phyloP scores from a whole-genome alignment of 257 asterid genomes.

The Nicotiana undulata region DNA sequence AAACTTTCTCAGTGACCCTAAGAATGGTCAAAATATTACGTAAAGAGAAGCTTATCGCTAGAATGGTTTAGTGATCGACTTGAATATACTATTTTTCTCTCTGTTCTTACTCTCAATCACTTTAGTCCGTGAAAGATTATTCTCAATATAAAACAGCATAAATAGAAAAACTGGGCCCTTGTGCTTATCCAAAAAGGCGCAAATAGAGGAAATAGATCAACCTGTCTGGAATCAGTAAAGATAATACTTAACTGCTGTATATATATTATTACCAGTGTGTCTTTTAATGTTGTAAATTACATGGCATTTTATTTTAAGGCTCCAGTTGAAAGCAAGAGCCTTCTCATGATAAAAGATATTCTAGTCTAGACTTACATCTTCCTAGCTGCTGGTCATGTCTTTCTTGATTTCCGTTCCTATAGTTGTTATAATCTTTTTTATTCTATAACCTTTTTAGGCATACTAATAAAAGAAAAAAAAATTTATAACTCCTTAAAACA shows the following conservation, averaged over 20 bases:
- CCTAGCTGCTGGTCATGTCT: not conserved
- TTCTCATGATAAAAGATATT: not conserved
- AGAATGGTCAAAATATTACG: not conserved
- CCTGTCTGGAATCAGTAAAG: not conserved
- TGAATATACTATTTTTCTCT: not conserved
- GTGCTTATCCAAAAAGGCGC: not conserved
- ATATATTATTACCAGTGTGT: not conserved
- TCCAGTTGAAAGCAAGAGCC: not conserved
- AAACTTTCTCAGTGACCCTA: no score
- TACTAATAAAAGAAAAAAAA: not conserved
- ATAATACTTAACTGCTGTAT: not conserved
- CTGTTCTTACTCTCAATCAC: not conserved
- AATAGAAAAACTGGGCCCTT: not conserved
- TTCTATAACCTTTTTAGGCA: not conserved
- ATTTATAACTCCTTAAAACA: not conserved
- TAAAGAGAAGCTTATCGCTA: not conserved
- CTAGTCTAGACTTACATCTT: not conserved
- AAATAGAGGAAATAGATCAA: not conserved
- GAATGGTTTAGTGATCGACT: not conserved
- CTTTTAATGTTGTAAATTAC: not conserved
- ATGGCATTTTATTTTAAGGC: not conserved
- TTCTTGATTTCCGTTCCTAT: not conserved
- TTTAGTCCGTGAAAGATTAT: not conserved
- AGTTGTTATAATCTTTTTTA: not conserved
- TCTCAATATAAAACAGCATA: not conserved